These are phyloP conservation scores for Aspergillus phoenicis DNA, from an alignment of 2,329 filamentous ascomycete species.

Conservation along the genomic window DNA sequence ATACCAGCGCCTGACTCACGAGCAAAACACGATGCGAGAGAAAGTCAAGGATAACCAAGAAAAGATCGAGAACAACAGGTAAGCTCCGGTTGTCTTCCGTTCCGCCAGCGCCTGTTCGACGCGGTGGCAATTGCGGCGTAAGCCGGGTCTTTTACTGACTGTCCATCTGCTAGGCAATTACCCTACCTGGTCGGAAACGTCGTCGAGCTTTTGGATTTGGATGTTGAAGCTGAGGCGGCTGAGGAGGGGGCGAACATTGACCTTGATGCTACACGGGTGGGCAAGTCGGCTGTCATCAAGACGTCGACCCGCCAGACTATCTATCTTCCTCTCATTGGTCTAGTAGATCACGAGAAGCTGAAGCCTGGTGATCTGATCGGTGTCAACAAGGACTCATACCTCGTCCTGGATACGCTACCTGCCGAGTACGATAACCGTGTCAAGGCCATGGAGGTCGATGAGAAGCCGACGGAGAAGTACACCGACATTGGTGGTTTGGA, in stretches of 20 bases:
- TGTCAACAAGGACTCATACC: conserved; percentile 98
- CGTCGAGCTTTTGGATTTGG: conserved; percentile 93
- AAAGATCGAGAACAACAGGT: conserved; percentile 99
- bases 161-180: conserved; percentile 68
- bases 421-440: conserved; percentile 98
- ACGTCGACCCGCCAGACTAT: conserved; percentile 98
- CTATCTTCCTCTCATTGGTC: conserved; percentile 93
- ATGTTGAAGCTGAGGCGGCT: conserved; percentile 91
- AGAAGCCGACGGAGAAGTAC: conserved; percentile 99
- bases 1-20: conserved; percentile 87
- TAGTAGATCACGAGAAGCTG: conserved; percentile 91
- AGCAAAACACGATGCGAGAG: conserved; percentile 93
- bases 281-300: conserved; percentile 99
- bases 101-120: conserved; percentile 3
- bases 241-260: conserved; percentile 99
- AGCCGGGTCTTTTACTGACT: conserved; percentile 9
- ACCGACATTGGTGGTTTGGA: conserved; percentile 95
- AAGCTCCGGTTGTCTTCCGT: conserved; percentile 23
- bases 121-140: conserved; percentile 8
- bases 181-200: conserved; percentile 98
- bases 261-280: conserved; percentile 90
- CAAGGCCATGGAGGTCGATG: conserved; percentile 99
- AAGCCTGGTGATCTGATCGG: conserved; percentile 97
- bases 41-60: conserved; percentile 99
- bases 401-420: conserved; percentile 92